Evolutionary conservation across 208 protist genomes (phyloP), one percentile per base, ranked within the genome.

Genomic region (Crithidia sp.): DNA sequence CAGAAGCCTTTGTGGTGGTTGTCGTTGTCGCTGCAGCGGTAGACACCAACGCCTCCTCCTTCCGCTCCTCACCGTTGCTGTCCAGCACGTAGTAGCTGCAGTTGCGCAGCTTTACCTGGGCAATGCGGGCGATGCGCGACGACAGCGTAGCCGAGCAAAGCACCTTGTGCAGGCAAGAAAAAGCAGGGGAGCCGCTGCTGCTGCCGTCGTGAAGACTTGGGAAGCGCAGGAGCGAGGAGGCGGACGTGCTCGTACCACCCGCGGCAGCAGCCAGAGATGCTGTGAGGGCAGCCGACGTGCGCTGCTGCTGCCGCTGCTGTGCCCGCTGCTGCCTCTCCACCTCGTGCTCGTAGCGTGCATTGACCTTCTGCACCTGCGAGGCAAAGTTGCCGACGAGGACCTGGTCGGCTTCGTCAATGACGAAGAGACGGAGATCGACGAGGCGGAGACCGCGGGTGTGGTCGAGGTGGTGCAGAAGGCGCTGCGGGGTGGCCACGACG

Each of bases 341-440:
- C 59, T 96, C 88, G 55, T 85, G 79, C 61, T 94, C 88, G 65
- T 89, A 91, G 5, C 90, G 82, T 52, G 85, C 87, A 59, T 94
- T 84, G 13, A 97, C 89, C 67, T 94, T 94, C 45, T 82, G 79
- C 17, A 95, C 88, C 67, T 87, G 85, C 50, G 85, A 86, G 4
- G 90, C 77, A 73, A 95, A 95, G 81, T 82, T 90, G 6, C 92
- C 90, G 4, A 79, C 77, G 14, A 97, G 85, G 2, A 97, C 89
- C 61, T 97, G 89, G 61, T 97, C 93, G 7, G 93, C 93, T 72
- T 97, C 93, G 74, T 97, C 93, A 52, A 97, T 91, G 50, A 97
- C 90, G 37, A 95, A 78, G 54, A 97, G 76, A 12, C 83, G 87
- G 43, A 97, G 82, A 45, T 74, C 56, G 2, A 68, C 74, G 12